A percentile compares a stretch with the other conserved stretches of the same genome.
Evolutionary conservation across 2,329 filamentous ascomycete species (phyloP).

Genomic region (Cercospora zeina): DNA sequence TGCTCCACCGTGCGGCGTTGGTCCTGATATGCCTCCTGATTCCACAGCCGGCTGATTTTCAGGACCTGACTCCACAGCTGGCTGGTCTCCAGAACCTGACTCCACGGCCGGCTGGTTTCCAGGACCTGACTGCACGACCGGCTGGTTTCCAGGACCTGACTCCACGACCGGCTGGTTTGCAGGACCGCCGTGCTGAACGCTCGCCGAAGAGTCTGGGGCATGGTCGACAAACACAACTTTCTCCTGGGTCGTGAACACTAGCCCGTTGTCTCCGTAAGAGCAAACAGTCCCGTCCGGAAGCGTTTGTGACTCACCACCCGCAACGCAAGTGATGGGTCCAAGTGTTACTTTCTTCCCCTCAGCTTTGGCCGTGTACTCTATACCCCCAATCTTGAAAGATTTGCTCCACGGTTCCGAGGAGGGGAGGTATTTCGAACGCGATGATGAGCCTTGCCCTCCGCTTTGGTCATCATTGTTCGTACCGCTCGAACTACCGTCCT

Average conservation of each 20-base stretch:
- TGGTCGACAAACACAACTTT: slow-evolving; percentile 14
- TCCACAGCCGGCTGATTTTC: not conserved
- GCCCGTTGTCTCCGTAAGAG: slow-evolving; percentile 24
- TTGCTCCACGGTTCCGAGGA: slow-evolving; percentile 24
- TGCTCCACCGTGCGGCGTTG: slow-evolving; percentile 1
- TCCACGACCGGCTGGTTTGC: not conserved
- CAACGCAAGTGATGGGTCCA: slow-evolving; percentile 23
- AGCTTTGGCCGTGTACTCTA: slow-evolving; percentile 24
- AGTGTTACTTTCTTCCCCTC: slow-evolving; percentile 22
- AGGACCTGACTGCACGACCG: not conserved
- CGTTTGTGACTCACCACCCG: slow-evolving; percentile 24
- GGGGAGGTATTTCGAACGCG: slow-evolving; percentile 17
- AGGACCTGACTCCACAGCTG: not conserved
- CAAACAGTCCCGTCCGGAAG: slow-evolving; percentile 24
- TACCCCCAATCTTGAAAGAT: slow-evolving; percentile 22
- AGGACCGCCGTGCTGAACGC: not conserved
- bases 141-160: not conserved
- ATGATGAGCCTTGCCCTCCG: not conserved
- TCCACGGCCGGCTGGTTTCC: not conserved
- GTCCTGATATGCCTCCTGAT: not conserved
- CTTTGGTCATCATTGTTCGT: not conserved
- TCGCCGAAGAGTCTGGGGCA: not conserved
- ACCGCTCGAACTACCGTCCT: not conserved
- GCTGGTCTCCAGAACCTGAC: not conserved
- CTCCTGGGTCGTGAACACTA: slow-evolving; percentile 21